Conservation (phyloP, 768 basidiomycete genomes). For the Xerocomus spinulosus region DNA sequence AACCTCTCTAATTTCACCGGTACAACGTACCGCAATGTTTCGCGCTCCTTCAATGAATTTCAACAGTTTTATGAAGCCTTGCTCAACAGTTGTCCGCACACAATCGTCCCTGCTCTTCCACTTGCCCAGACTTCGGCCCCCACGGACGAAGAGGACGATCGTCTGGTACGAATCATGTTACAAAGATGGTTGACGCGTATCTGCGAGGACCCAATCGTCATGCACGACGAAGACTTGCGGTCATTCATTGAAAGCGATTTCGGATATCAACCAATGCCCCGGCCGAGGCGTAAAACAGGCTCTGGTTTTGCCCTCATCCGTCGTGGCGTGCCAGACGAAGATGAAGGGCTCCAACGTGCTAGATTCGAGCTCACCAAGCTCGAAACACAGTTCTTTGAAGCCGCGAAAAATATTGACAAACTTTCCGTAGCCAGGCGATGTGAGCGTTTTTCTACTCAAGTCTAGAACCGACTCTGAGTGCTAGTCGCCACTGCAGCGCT, state of each 20-base stretch:
- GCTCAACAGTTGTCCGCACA: conserved; percentile 88
- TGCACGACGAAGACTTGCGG: conserved; percentile 88
- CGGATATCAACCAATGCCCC: conserved; percentile 85
- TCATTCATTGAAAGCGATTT: conserved; percentile 97
- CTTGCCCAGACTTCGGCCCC: conserved; percentile 95
- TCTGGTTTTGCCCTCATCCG: conserved; percentile 75
- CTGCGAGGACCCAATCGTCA: conserved; percentile 85
- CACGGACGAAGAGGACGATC: conserved; percentile 97
- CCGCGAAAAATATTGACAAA: conserved; percentile 87
- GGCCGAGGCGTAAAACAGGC: conserved; percentile 64
- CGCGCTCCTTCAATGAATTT: conserved; percentile 92
- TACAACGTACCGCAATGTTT: conserved; percentile 87
- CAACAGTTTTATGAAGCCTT: conserved; percentile 90
- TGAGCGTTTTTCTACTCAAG: conserved; percentile 29
- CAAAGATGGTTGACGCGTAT: conserved; percentile 93
- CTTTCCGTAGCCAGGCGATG: conserved; percentile 77
- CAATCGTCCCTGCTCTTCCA: conserved; percentile 92
- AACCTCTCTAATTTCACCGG: conserved; percentile 91
- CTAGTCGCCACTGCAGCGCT: conserved; percentile 47
- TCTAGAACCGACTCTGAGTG: neutral
- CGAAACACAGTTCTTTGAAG: conserved; percentile 89
- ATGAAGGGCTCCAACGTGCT: conserved; percentile 86
- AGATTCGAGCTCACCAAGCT: conserved; percentile 89
- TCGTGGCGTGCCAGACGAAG: conserved; percentile 86
- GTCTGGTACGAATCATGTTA: conserved; percentile 89